Evolutionary conservation across 2,329 filamentous ascomycete genomes (phyloP).

Genomic region (Rugonectria rugulosa): DNA sequence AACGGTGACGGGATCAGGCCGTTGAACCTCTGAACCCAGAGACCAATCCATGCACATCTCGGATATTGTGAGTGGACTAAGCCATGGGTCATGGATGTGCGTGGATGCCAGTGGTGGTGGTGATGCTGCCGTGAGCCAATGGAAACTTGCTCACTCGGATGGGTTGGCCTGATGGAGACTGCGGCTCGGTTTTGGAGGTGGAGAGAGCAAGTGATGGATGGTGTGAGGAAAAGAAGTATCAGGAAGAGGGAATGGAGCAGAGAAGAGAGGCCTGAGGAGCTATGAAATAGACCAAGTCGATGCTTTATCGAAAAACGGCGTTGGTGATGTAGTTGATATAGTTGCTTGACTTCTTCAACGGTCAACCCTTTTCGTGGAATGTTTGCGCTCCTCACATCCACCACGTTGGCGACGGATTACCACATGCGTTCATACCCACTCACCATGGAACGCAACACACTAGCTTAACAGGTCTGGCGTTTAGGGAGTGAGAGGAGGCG

Average conservation of each 20-base stretch:
- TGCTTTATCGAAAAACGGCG: not conserved
- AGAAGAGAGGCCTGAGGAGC: not conserved
- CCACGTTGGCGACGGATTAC: not conserved
- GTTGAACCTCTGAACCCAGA: not conserved
- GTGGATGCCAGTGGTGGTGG: constrained; percentile 29
- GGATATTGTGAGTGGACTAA: constrained; percentile 15
- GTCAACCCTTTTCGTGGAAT: not conserved
- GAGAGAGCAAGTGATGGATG: constrained; percentile 17
- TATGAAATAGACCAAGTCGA: not conserved
- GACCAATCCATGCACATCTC: constrained; percentile 16
- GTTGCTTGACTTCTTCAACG: too few species aligned
- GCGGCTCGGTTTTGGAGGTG: constrained; percentile 15
- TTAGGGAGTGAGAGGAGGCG: too few species aligned
- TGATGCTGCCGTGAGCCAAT: constrained; percentile 46
- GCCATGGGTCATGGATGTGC: constrained; percentile 19
- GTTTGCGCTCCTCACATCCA: not conserved
- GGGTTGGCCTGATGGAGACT: constrained; percentile 37
- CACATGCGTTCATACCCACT: constrained; percentile 4
- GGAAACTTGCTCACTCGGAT: constrained; percentile 55
- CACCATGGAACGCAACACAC: not conserved
- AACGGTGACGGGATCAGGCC: not conserved
- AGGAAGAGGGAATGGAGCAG: not conserved
- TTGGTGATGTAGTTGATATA: too few species aligned
- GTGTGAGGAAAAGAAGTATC: constrained; percentile 6
- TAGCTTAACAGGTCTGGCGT: too few species aligned